These are phyloP conservation scores for Monilinia laxa DNA, from an alignment of 2,329 filamentous ascomycete species.

Conservation along the genomic window DNA sequence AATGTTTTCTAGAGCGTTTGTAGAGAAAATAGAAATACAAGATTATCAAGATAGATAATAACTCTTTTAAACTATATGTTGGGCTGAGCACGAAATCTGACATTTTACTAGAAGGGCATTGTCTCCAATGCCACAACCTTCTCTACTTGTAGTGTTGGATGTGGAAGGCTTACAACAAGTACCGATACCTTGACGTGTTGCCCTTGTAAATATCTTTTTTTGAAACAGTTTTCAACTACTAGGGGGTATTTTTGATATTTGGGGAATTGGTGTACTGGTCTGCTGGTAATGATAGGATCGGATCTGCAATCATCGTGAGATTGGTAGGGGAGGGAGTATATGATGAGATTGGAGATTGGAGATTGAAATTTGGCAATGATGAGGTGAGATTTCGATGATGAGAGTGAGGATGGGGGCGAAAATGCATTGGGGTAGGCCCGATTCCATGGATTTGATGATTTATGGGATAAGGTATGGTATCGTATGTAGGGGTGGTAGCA, in stretches of 20 bases:
- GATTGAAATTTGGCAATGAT: neutral
- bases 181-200: neutral
- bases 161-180: neutral
- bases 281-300: neutral
- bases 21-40: neutral
- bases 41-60: neutral
- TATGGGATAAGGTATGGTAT: neutral
- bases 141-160: neutral
- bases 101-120: neutral
- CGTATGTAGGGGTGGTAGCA: neutral
- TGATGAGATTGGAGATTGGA: neutral
- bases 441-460: neutral
- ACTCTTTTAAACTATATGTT: neutral
- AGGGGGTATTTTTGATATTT: neutral
- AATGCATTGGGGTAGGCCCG: neutral
- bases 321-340: no score
- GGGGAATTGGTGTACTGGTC: neutral
- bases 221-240: neutral
- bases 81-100: neutral
- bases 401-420: neutral
- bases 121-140: slow-evolving; percentile 5
- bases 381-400: neutral
- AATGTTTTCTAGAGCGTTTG: neutral
- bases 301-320: neutral
- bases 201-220: neutral